Conservation (phyloP, 257 asterid species). For the Capsicum pubescens region DNA sequence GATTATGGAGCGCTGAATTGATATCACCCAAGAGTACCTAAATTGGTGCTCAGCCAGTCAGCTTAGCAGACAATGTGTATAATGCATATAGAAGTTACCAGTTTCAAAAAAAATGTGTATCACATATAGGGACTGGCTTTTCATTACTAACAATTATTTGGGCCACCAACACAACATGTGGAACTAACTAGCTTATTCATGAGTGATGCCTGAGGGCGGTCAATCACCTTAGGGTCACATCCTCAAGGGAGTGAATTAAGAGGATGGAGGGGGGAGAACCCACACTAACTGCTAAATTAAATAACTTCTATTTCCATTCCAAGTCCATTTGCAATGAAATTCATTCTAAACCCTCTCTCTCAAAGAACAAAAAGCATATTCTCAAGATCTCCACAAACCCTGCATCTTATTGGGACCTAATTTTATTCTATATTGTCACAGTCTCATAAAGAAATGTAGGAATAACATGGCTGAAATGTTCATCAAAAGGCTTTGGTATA, state of each 20-base stretch:
- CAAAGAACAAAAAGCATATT: neutral
- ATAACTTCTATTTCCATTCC: neutral
- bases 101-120: too few species aligned
- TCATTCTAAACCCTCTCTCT: slow-evolving; percentile 11
- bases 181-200: neutral
- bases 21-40: neutral
- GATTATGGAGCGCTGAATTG: neutral
- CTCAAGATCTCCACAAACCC: neutral
- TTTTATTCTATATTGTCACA: slow-evolving; percentile 3
- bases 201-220: too few species aligned
- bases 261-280: neutral
- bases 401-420: neutral
- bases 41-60: neutral
- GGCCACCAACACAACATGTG: neutral
- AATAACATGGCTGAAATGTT: slow-evolving; percentile 3
- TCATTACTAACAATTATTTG: neutral
- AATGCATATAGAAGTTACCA: neutral
- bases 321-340: neutral
- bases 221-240: too few species aligned
- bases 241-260: too few species aligned
- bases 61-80: neutral
- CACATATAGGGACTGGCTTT: neutral
- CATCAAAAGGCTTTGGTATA: neutral
- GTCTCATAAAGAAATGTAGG: neutral
- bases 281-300: neutral